phyloP scores from a whole-genome alignment of 176 grass and related monocot genomes.

The Aegilops speltoides region DNA sequence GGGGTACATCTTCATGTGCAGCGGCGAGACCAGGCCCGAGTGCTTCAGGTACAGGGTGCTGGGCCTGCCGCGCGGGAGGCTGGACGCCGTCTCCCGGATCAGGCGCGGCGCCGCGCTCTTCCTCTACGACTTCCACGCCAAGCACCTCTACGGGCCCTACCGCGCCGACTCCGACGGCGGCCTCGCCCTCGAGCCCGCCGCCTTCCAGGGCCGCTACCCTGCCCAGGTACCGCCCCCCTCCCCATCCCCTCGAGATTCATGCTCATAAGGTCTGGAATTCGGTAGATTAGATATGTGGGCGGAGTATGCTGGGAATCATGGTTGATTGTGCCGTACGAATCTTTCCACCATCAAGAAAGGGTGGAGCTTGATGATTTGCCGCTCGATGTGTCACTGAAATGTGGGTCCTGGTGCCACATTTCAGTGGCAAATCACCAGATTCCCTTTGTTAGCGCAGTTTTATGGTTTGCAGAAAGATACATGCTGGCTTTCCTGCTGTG shows the following conservation, averaged over 20 bases:
- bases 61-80: slow-evolving; percentile 57
- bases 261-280: no score
- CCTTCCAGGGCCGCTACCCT: slow-evolving; percentile 65
- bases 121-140: slow-evolving; percentile 84
- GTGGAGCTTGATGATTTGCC: neutral
- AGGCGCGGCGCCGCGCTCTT: slow-evolving; percentile 70
- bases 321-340: no score
- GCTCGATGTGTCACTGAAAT: neutral
- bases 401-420: neutral
- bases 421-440: neutral
- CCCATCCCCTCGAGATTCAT: neutral
- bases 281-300: no score
- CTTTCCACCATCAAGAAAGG: no score
- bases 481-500: no score
- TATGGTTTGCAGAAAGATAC: neutral
- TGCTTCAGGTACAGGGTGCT: slow-evolving; percentile 60
- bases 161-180: slow-evolving; percentile 53
- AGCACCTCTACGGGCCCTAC: slow-evolving; percentile 70
- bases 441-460: neutral
- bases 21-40: slow-evolving; percentile 64
- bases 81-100: slow-evolving; percentile 60
- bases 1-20: slow-evolving; percentile 95
- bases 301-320: no score
- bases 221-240: slow-evolving; percentile 49
- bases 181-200: slow-evolving; percentile 50